Percentiles rank a stretch among this genome's conserved stretches.
These are phyloP conservation scores for Colletotrichum agaves DNA, from an alignment of 2,329 filamentous ascomycete genomes.

Conservation along the genomic window DNA sequence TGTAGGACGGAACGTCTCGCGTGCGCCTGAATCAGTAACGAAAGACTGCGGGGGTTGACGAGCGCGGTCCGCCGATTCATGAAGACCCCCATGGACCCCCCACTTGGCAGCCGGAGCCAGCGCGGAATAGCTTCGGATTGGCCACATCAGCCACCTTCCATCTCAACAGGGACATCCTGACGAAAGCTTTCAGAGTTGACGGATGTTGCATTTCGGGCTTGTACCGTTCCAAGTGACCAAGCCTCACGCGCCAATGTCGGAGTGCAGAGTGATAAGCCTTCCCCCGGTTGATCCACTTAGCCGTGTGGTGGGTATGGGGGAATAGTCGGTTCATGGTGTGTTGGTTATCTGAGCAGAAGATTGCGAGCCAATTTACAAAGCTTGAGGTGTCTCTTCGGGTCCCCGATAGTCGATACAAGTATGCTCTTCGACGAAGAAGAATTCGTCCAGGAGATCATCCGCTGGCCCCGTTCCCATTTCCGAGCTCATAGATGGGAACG, in stretches of 20 bases:
- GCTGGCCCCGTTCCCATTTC: no score
- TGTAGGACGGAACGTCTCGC: slow-evolving; percentile 2
- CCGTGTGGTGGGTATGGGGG: neutral
- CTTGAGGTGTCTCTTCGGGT: no score
- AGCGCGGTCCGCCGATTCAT: slow-evolving; percentile 29
- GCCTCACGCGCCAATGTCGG: neutral
- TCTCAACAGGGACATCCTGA: slow-evolving; percentile 10
- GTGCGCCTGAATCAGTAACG: slow-evolving; percentile 29
- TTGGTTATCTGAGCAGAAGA: neutral
- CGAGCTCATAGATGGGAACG: no score
- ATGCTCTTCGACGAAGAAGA: no score
- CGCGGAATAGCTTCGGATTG: slow-evolving; percentile 29
- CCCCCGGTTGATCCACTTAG: neutral
- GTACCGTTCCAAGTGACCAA: neutral
- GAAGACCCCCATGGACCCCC: slow-evolving; percentile 14
- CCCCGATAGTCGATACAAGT: no score
- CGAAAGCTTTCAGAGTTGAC: neutral
- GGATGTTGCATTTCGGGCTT: neutral
- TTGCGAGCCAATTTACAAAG: no score
- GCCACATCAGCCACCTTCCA: neutral
- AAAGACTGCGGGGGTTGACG: slow-evolving; percentile 28
- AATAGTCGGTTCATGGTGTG: neutral
- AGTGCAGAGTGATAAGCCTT: neutral
- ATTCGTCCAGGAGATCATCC: no score
- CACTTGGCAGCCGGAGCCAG: slow-evolving; percentile 8